These are phyloP conservation scores for Decorospora gaudefroyi DNA, from an alignment of 2,329 filamentous ascomycete species.

Conservation along the genomic window DNA sequence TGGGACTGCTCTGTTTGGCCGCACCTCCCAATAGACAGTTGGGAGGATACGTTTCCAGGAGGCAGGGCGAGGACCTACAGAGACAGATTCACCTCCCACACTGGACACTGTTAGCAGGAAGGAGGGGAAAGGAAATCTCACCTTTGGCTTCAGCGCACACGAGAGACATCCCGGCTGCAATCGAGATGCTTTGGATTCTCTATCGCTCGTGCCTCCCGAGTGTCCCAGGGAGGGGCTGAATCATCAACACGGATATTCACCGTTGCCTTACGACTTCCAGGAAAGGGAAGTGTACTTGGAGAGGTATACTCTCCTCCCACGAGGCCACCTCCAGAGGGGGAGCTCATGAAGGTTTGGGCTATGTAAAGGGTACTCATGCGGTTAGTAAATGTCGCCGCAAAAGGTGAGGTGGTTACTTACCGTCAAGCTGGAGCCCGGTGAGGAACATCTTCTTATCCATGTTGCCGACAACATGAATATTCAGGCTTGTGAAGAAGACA, in stretches of 20 bases:
- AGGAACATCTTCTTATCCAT: too few species aligned
- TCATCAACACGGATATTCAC: background rate
- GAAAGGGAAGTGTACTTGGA: background rate
- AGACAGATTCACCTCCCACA: conserved; percentile 15
- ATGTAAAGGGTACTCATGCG: too few species aligned
- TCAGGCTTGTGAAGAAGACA: too few species aligned
- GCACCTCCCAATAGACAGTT: background rate
- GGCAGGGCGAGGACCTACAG: conserved; percentile 16
- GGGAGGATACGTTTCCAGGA: conserved; percentile 11
- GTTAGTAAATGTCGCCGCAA: too few species aligned
- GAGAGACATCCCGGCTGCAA: background rate
- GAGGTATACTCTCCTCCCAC: too few species aligned
- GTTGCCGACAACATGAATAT: too few species aligned
- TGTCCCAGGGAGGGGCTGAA: background rate
- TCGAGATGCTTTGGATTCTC: too few species aligned
- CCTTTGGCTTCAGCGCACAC: background rate
- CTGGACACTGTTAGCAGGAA: background rate
- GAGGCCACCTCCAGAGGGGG: too few species aligned
- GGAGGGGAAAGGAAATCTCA: background rate
- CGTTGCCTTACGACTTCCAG: background rate
- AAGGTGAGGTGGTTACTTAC: too few species aligned
- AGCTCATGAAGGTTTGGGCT: too few species aligned
- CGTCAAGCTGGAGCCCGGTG: too few species aligned
- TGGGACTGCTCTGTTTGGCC: conserved; percentile 17
- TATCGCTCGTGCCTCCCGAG: too few species aligned